A percentile compares a stretch with the other conserved stretches of the same genome.
phyloP scores from a whole-genome alignment of 371 early-diverging fungal species.

The Rhizomucor miehei region DNA sequence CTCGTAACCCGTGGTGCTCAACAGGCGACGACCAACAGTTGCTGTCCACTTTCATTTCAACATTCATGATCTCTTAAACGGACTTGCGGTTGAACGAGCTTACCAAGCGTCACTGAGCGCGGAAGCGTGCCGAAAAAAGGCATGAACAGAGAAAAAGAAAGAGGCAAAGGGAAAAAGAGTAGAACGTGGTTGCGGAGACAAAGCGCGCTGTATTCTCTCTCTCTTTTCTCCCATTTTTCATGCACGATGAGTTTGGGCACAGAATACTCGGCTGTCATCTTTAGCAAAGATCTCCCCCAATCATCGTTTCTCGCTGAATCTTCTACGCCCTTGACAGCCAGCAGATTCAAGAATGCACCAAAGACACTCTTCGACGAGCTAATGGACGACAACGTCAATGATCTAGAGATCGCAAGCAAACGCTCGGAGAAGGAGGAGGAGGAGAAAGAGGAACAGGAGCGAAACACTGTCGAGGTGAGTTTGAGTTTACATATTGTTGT shows the following conservation, averaged over 20 bases:
- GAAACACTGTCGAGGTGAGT: not conserved
- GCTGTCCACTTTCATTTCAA: no score
- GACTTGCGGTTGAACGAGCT: no score
- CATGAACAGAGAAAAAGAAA: no score
- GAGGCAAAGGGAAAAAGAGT: no score
- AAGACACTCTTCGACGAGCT: slow-evolving; percentile 15
- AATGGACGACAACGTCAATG: not conserved
- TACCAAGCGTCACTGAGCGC: no score
- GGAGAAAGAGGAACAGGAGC: no score
- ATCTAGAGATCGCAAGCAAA: not conserved
- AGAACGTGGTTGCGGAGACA: no score
- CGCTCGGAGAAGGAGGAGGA: no score
- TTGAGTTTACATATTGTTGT: not conserved
- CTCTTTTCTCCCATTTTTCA: not conserved
- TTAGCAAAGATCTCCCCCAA: slow-evolving; percentile 16
- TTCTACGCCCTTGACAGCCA: slow-evolving; percentile 3
- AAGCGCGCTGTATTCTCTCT: not conserved
- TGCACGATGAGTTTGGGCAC: slow-evolving; percentile 1
- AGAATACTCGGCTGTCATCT: slow-evolving; percentile 10
- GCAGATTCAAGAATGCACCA: slow-evolving; percentile 11
- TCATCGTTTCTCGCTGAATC: slow-evolving; percentile 10
- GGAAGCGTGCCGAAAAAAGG: no score
- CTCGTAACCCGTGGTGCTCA: slow-evolving; percentile 66
- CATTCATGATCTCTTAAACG: no score
- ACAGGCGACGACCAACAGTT: slow-evolving; percentile 41